Evolutionary conservation across 1,139 yeast species (phyloP).

Genomic region (Wickerhamomyces sp.): DNA sequence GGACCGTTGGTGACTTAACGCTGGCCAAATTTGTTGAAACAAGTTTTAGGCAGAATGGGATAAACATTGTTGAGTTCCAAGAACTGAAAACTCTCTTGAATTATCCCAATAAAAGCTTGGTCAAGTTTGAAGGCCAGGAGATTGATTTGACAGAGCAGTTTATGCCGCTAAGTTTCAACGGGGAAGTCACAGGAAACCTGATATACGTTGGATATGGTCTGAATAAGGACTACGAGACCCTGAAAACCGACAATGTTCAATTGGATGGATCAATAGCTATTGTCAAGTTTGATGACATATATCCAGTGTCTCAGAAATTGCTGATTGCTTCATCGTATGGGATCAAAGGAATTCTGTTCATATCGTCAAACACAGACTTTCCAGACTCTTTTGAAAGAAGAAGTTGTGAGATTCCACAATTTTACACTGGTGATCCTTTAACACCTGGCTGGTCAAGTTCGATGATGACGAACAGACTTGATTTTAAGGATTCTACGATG

Average conservation of each 20-base stretch:
- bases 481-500: constrained; percentile 44
- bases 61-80: constrained; percentile 45
- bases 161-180: constrained; percentile 64
- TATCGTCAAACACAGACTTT: constrained; percentile 24
- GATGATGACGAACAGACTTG: constrained; percentile 25
- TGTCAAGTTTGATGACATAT: constrained; percentile 51
- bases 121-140: constrained; percentile 28
- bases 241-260: constrained; percentile 34
- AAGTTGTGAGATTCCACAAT: constrained; percentile 61
- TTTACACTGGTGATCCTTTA: constrained; percentile 72
- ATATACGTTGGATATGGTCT: constrained; percentile 67
- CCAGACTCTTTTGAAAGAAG: constrained; percentile 52
- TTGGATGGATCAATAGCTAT: constrained; percentile 46
- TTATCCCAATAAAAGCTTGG: constrained; percentile 40
- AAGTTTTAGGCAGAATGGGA: constrained; percentile 52
- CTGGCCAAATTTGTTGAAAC: constrained; percentile 60
- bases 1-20: constrained; percentile 78
- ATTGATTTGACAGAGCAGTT: constrained; percentile 48
- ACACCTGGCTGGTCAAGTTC: constrained; percentile 72
- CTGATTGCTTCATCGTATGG: constrained; percentile 46
- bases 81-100: constrained; percentile 54
- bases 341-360: constrained; percentile 50
- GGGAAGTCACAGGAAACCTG: constrained; percentile 47
- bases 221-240: constrained; percentile 45
- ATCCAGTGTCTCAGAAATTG: constrained; percentile 48